Base-by-base conservation (phyloP, 208 protist species). In the Acanthamoeba lenticulata region DNA sequence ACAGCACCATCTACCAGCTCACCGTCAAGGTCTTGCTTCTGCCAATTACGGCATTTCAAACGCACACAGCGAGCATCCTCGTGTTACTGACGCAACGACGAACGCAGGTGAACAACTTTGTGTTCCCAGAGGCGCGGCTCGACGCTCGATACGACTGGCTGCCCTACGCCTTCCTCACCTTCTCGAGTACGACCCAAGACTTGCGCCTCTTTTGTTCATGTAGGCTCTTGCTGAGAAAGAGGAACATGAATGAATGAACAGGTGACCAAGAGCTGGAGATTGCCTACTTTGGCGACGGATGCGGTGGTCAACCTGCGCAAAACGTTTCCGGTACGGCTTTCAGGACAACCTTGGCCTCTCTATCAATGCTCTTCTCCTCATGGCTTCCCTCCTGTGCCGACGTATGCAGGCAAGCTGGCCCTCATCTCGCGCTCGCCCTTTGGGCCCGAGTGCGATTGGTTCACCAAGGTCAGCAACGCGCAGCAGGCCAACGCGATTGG, bases 111-210 rank as follows among this genome's bases (percentile, higher is more conserved):
- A 90, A 69, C 32, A 29, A 65, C 52, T 90, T 90, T 24, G 3
- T 19, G 6, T 90, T 90, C 49, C 19, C n/a, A 4, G 36, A 47
- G 32, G 65, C 27, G n/a, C 27, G 83, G 83, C 83, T 90, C 21
- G 83, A 90, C 24, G 83, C 45, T 19, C 19, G 83, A 65, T 90
- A 90, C 55, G 83, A 90, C 24, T 90, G 83, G 83, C 49, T 90
- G 5, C 83, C 83, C 32, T 90, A 90, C 21, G 72, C 49, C 13
- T 83, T 83, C 38, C 40, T 83, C 27, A 83, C 72, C 1, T 83
- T 83, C 21, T 29, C 34, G 27, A 83, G 72, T 83, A 47, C 9
- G 67, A 6, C 6, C 24, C 67, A 11, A 4, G 9, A 29, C 36
- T 32, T 45, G 24, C 42, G 11, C 32, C 40, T n/a, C 38, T 79